phyloP scores from a whole-genome alignment of 2,329 filamentous ascomycete genomes.

The Fusarium longipes region DNA sequence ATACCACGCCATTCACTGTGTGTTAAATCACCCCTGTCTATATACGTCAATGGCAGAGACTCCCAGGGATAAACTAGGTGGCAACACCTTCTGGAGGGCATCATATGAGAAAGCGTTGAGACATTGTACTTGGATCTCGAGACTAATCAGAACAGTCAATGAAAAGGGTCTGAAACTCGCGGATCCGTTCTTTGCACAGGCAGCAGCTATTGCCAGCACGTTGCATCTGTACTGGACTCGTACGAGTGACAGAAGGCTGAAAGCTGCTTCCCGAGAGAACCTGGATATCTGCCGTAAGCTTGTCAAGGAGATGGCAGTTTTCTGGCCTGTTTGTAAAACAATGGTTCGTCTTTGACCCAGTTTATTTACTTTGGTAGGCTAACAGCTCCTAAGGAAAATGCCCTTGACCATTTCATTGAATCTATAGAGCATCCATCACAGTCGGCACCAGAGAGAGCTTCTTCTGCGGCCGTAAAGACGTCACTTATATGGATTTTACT shows the following conservation, averaged over 20 bases:
- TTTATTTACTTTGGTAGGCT: background rate
- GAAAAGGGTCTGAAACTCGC: constrained; percentile 19
- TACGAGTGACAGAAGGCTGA: background rate
- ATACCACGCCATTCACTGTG: constrained; percentile 25
- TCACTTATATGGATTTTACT: constrained; percentile 26
- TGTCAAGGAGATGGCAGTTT: constrained; percentile 17
- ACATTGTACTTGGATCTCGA: constrained; percentile 32
- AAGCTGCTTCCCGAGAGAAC: constrained; percentile 1
- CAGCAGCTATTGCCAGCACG: constrained; percentile 24
- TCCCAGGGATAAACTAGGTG: constrained; percentile 6
- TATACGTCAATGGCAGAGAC: constrained; percentile 20
- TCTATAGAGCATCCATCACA: background rate
- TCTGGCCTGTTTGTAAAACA: constrained; percentile 25
- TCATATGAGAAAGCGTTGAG: constrained; percentile 23
- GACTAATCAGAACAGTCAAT: constrained; percentile 11
- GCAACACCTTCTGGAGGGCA: constrained; percentile 22
- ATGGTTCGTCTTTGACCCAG: constrained; percentile 5
- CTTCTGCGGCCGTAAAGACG: background rate
- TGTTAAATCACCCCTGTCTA: constrained; percentile 27
- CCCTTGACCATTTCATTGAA: constrained; percentile 20
- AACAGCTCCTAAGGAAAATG: background rate
- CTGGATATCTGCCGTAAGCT: constrained; percentile 20
- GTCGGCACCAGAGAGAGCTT: background rate
- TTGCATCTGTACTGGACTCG: constrained; percentile 23
- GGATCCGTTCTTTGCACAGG: constrained; percentile 32